Evolutionary conservation across 2,329 filamentous ascomycete genomes (phyloP), one percentile per base, ranked within the genome.

Genomic region (Tolypocladium paradoxum): DNA sequence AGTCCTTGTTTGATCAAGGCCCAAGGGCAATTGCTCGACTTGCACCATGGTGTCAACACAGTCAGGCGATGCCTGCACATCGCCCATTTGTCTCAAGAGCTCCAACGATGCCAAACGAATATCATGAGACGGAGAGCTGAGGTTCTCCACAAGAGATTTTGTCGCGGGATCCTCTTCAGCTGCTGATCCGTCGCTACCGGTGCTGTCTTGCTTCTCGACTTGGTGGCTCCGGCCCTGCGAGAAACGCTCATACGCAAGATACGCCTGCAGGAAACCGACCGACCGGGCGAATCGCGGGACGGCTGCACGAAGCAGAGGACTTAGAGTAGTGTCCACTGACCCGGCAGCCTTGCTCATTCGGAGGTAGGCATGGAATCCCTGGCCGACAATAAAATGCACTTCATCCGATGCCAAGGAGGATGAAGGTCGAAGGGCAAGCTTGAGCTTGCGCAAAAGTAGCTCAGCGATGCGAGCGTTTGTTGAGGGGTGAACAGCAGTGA

Each of bases 1-100:
- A 20, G 82, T 82, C 53, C 93, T 82, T 50, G 83, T 81, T 49
- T 86, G 89, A 53, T 91, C 82, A 4, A 96, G 75, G 48, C 81
- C 82, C n/a, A 95, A 70, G 0, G 88, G 84, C 6, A 85, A 88
- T 57, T 90, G 80, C 66, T 97, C 91, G 18, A 91, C 83, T 57
- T 89, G 79, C 18, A 91, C 76, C 70, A 95, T 92, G 7, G 83
- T 65, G 3, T 70, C 64, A 20, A 71, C 51, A 31, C 60, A 61
- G 22, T 63, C 61, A 2, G 57, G 52, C 5, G 60, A 56, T n/a
- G 63, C 63, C 5, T 61, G 53, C 4, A 51, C 45, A 20, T 58
- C 53, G 34, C 58, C 75, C 18, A 93, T 69, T 36, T 81, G 74
- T 43, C 81, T 77, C 14, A 97, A 71, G 29, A 96, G 75, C 54